phyloP scores from a whole-genome alignment of 139 green algal genomes.

The Mychonastes homosphaera region DNA sequence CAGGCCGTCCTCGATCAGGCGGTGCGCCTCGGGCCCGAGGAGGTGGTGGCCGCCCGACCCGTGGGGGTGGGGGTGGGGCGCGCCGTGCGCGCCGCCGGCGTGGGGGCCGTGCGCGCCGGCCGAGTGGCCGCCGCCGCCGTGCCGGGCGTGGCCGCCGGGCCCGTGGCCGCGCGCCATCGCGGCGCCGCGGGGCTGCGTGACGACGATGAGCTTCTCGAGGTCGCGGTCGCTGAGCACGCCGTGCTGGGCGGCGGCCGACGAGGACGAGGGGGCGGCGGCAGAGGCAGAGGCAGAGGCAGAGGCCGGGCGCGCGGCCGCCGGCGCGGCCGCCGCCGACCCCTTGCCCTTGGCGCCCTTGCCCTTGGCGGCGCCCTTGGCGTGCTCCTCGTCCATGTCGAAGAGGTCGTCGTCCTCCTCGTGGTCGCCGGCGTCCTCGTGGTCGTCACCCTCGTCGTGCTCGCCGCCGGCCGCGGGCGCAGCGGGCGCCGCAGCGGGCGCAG shows the following conservation, averaged over 20 bases:
- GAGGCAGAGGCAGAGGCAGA: background rate
- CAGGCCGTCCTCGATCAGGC: conserved; percentile 77
- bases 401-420: conserved; percentile 51
- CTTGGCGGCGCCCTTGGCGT: too few relatives aligned
- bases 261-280: background rate
- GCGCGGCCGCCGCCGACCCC: conserved; percentile 2
- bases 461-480: conserved; percentile 3
- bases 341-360: background rate
- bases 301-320: too few relatives aligned
- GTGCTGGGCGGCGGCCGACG: conserved; percentile 9
- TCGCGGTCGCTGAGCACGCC: conserved; percentile 68
- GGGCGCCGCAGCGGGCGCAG: conserved; percentile 1
- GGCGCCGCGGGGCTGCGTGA: conserved; percentile 28
- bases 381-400: conserved; percentile 60
- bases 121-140: too few relatives aligned
- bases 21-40: conserved; percentile 6
- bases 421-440: background rate
- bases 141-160: too few relatives aligned
- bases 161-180: too few relatives aligned
- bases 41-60: too few relatives aligned
- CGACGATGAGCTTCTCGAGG: conserved; percentile 58
- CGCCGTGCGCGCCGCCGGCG: too few relatives aligned
- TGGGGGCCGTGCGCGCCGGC: too few relatives aligned
- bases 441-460: conserved; percentile 4
- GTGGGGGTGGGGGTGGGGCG: too few relatives aligned